phyloP scores from a whole-genome alignment of 2,329 filamentous ascomycete genomes.

The Venturia carpophila region DNA sequence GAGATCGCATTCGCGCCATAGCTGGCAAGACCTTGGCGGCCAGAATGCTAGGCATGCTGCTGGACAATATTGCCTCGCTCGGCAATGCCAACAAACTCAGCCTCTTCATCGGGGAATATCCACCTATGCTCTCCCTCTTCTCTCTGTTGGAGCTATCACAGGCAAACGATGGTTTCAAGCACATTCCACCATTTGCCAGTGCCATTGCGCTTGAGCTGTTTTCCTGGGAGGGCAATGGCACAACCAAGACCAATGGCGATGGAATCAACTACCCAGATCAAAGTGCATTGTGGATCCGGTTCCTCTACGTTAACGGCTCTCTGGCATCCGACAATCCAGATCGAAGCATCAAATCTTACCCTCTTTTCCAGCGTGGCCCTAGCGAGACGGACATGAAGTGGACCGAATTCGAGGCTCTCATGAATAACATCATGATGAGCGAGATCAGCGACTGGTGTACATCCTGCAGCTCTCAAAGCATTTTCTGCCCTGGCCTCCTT shows the following conservation, averaged over 20 bases:
- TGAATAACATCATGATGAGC: conserved; percentile 38
- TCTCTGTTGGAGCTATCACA: conserved; percentile 29
- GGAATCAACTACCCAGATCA: conserved; percentile 29
- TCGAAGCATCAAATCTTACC: conserved; percentile 32
- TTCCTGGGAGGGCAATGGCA: conserved; percentile 31
- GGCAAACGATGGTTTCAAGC: conserved; percentile 38
- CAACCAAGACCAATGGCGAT: conserved; percentile 19
- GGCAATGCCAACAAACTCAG: conserved; percentile 38
- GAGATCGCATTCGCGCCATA: conserved; percentile 31
- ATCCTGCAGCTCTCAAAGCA: conserved; percentile 36
- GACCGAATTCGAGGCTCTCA: conserved; percentile 41
- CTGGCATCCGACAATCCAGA: conserved; percentile 18
- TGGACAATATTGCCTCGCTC: conserved; percentile 31
- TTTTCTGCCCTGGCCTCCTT: conserved; percentile 45
- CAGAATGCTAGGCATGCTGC: conserved; percentile 33
- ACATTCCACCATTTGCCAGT: conserved; percentile 41
- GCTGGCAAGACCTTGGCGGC: conserved; percentile 38
- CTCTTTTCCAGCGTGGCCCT: conserved; percentile 44
- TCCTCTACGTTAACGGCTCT: conserved; percentile 49
- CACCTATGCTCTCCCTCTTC: conserved; percentile 29
- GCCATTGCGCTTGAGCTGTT: conserved; percentile 48
- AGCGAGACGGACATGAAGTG: conserved; percentile 42
- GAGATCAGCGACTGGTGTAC: conserved; percentile 47
- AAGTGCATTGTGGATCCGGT: conserved; percentile 47
- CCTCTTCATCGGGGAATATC: conserved; percentile 32